Evolutionary conservation across 306 rosid species (phyloP).

Genomic region (Rosa persica): DNA sequence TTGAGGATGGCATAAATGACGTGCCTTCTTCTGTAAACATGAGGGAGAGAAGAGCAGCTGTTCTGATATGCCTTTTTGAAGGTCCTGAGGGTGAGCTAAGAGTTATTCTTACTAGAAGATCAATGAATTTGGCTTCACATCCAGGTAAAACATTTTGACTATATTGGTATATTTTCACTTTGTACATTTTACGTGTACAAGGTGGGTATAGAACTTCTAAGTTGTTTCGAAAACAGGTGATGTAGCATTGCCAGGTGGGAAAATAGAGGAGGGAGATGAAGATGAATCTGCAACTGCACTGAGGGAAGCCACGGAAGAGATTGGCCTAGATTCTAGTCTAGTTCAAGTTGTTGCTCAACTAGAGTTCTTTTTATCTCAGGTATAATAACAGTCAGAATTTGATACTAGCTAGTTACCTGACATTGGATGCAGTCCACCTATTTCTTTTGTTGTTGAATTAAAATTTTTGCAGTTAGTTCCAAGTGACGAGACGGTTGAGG

Average conservation of each 20-base stretch:
- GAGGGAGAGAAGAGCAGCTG: slow-evolving; percentile 39
- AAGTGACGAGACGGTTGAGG: no score
- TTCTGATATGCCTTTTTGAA: slow-evolving; percentile 42
- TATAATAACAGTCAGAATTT: not conserved
- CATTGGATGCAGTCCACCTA: no score
- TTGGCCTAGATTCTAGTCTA: slow-evolving; percentile 27
- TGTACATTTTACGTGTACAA: not conserved
- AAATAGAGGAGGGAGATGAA: slow-evolving; percentile 38
- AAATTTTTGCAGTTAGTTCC: no score
- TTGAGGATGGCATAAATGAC: not conserved
- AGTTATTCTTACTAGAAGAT: slow-evolving; percentile 41
- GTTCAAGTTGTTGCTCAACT: slow-evolving; percentile 34
- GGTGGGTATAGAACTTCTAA: not conserved
- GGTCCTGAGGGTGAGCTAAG: slow-evolving; percentile 34
- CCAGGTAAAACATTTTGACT: slow-evolving; percentile 23
- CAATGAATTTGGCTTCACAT: slow-evolving; percentile 32
- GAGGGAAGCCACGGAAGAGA: slow-evolving; percentile 45
- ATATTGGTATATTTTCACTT: not conserved
- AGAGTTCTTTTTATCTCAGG: slow-evolving; percentile 35
- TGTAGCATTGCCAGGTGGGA: slow-evolving; percentile 44
- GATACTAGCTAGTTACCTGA: not conserved
- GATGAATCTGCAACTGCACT: slow-evolving; percentile 38
- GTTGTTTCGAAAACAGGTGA: slow-evolving; percentile 29
- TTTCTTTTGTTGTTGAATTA: no score
- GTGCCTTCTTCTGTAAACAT: not conserved